Evolutionary conservation across 345 rosid genomes (phyloP).

Genomic region (Acer campestre): DNA sequence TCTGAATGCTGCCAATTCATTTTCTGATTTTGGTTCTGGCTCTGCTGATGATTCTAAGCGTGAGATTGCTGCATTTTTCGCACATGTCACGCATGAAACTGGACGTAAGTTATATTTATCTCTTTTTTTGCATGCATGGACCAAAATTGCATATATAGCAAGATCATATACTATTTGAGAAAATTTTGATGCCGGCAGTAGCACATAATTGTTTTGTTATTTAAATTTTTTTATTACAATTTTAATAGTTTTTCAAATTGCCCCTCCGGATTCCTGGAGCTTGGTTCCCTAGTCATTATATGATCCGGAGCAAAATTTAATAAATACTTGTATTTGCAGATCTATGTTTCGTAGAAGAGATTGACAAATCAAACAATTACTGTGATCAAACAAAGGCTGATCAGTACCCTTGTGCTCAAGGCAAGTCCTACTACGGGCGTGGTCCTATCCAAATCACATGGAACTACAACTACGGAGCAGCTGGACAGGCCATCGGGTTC

Average conservation of each 20-base stretch:
- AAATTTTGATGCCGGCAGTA: background rate
- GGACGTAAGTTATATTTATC: background rate
- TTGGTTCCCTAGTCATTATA: too few relatives aligned
- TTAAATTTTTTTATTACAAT: too few relatives aligned
- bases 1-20: background rate
- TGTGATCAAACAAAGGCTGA: conserved; percentile 20
- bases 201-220: too few relatives aligned
- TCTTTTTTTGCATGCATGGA: background rate
- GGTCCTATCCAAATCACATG: conserved; percentile 40
- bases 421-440: conserved; percentile 47
- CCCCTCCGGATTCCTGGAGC: too few relatives aligned
- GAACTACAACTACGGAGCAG: conserved; percentile 33
- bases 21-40: background rate
- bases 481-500: background rate
- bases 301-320: background rate
- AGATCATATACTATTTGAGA: too few relatives aligned
- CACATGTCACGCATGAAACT: background rate
- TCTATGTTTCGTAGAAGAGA: conserved; percentile 35
- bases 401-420: conserved; percentile 32
- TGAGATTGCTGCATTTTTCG: background rate
- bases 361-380: conserved; percentile 22
- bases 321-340: conserved; percentile 4
- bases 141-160: background rate
- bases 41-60: background rate
- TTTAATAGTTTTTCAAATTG: too few relatives aligned